phyloP scores from a whole-genome alignment of 2,329 filamentous ascomycete species.

The Verticillium nonalfalfae region DNA sequence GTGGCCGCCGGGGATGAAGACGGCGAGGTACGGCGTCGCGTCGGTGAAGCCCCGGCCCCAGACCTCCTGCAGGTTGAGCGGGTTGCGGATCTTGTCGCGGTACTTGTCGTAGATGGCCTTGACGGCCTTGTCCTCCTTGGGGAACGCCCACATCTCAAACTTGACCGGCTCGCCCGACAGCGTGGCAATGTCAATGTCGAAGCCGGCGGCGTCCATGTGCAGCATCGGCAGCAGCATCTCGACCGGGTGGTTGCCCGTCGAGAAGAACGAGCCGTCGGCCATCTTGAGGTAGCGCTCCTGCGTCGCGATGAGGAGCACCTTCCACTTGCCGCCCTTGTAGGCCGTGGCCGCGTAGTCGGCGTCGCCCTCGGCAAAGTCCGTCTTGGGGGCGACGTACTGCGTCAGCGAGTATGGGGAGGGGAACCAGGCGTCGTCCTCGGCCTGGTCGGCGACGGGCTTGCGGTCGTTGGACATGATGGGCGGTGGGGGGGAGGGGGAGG shows the following conservation, averaged over 20 bases:
- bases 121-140: constrained; percentile 3
- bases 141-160: constrained; percentile 14
- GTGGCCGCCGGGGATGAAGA: constrained; percentile 14
- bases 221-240: constrained; percentile 14
- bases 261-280: constrained; percentile 14
- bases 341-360: constrained; percentile 10
- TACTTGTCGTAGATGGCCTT: constrained; percentile 7
- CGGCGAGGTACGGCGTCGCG: constrained; percentile 9
- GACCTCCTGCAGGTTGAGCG: constrained; percentile 9
- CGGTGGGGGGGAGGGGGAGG: not conserved
- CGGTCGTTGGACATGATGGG: constrained; percentile 8
- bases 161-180: constrained; percentile 14
- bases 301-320: constrained; percentile 12
- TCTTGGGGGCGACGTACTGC: constrained; percentile 12
- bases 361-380: constrained; percentile 10
- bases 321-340: constrained; percentile 13
- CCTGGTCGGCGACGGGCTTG: constrained; percentile 11
- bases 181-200: constrained; percentile 14
- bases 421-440: constrained; percentile 15
- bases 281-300: constrained; percentile 15
- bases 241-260: constrained; percentile 14
- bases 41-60: constrained; percentile 9
- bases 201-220: constrained; percentile 14
- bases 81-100: constrained; percentile 11
- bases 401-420: constrained; percentile 14